phyloP scores from a whole-genome alignment of 352 stramenopile species.

The Pythium sukuiense region DNA sequence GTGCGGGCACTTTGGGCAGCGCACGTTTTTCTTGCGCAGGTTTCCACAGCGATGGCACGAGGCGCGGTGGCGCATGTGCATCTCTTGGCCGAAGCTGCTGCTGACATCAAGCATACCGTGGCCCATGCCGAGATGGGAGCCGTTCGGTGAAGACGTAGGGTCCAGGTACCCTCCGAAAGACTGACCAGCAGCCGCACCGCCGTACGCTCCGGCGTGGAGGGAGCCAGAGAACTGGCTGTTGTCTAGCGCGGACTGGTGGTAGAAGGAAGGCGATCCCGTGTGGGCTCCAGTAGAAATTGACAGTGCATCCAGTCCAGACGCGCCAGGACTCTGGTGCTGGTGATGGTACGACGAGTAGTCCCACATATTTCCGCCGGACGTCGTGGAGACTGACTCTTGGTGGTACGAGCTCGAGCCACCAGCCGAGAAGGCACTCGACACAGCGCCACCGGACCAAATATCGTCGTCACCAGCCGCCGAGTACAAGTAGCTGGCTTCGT shows the following conservation, averaged over 20 bases:
- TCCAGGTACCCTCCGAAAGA: conserved; percentile 24
- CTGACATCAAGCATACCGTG: conserved; percentile 23
- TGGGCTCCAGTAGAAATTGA: conserved; percentile 1
- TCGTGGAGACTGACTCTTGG: conserved; percentile 23
- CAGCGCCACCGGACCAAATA: conserved; percentile 19
- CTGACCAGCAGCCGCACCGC: conserved; percentile 4
- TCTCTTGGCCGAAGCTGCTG: conserved; percentile 26
- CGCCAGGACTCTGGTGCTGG: conserved; percentile 7
- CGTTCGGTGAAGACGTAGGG: conserved; percentile 11
- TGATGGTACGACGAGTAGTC: conserved; percentile 28
- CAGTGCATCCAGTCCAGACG: conserved; percentile 12
- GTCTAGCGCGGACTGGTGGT: conserved; percentile 17
- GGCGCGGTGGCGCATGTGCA: conserved; percentile 68
- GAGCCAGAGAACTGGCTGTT: conserved; percentile 19
- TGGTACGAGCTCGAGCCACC: conserved; percentile 16
- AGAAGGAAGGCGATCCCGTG: conserved; percentile 14
- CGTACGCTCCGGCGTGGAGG: conserved; percentile 12
- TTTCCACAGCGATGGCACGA: conserved; percentile 89
- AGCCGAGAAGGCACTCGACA: conserved; percentile 23
- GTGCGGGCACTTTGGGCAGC: conserved; percentile 79
- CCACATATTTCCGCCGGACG: conserved; percentile 11
- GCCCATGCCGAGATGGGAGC: conserved; percentile 11
- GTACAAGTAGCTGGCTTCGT: conserved; percentile 28
- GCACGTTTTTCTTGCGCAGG: conserved; percentile 86
- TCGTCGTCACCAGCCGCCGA: conserved; percentile 20